A percentile compares a stretch with the other conserved stretches of the same genome.
Evolutionary conservation across 2,329 filamentous ascomycete genomes (phyloP).

Genomic region (Fusarium irregulare): DNA sequence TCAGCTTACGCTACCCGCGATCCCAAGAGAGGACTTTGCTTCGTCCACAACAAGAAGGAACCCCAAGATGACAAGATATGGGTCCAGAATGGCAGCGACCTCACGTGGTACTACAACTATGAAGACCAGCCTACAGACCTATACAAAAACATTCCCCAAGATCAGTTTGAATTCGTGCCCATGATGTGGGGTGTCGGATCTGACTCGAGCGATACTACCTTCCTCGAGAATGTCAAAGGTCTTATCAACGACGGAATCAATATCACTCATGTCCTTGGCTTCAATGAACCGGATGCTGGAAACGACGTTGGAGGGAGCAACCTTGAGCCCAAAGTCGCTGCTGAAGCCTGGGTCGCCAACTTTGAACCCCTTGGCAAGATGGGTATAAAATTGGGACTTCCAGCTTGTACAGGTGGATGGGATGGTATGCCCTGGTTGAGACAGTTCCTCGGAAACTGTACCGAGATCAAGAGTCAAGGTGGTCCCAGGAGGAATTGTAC

Average conservation of each 20-base stretch:
- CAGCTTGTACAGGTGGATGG: slow-evolving; percentile 73
- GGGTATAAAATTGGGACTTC: slow-evolving; percentile 76
- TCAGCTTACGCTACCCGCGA: slow-evolving; percentile 47
- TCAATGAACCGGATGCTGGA: slow-evolving; percentile 81
- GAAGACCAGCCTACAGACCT: slow-evolving; percentile 63
- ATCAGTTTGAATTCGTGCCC: slow-evolving; percentile 78
- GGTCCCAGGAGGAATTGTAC: slow-evolving; percentile 63
- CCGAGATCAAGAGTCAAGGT: slow-evolving; percentile 63
- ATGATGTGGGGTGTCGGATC: slow-evolving; percentile 78
- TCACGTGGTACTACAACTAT: slow-evolving; percentile 93
- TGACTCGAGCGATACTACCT: slow-evolving; percentile 64
- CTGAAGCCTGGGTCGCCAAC: slow-evolving; percentile 75
- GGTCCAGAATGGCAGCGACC: slow-evolving; percentile 64
- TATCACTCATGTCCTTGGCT: slow-evolving; percentile 76
- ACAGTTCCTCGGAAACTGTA: slow-evolving; percentile 73
- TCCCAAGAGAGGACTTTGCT: slow-evolving; percentile 78
- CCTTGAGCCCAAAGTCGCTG: slow-evolving; percentile 69
- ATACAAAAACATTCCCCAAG: slow-evolving; percentile 61
- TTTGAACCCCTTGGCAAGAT: slow-evolving; percentile 74
- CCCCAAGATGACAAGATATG: slow-evolving; percentile 75
- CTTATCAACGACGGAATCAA: slow-evolving; percentile 65
- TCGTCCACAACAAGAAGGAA: slow-evolving; percentile 66
- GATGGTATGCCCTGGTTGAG: slow-evolving; percentile 73
- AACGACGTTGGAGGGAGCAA: slow-evolving; percentile 69
- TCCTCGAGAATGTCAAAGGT: slow-evolving; percentile 67